Evolutionary conservation across 2,329 filamentous ascomycete species (phyloP), one percentile per base, ranked within the genome.

Genomic region (Exserohilum turcica): DNA sequence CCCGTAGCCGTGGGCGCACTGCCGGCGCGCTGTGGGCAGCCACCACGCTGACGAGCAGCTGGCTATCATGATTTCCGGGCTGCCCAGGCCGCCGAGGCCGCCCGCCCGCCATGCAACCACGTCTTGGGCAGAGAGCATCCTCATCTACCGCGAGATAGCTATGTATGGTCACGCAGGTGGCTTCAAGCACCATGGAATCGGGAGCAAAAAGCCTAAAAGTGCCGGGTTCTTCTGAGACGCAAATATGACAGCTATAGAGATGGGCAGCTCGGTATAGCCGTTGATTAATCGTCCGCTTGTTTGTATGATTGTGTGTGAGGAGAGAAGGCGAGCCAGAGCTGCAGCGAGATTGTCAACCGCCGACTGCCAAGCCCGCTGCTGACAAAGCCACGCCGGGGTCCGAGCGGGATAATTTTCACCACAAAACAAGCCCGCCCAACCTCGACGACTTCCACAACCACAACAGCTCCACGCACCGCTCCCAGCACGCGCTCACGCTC

Each of bases 201-300:
- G 65, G 66, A 64, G 61, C 65, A 67, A 65, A 57, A 68, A 73
- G 70, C 67, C 70, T 72, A 72, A 73, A 68, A 64, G 68, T 67
- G 71, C 70, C 72, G 49, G 50, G 48, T 42, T 63, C 57, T 77
- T 70, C 77, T 65, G 74, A 49, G 71, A 74, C 76, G 73, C 70
- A 76, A 77, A 77, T 77, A 77, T 78, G 76, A 78, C 74, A 74
- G 67, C 74, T 71, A 72, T 67, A 71, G 51, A 68, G 68, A 74
- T 74, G 48, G 63, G 48, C 27, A 52, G 49, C 54, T 59, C 48
- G 59, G 65, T 68, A 64, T 68, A 70, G 72, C 73, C 73, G 74
- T 78, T 78, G 76, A 78, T 78, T 78, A 76, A 75, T 74, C 73
- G 75, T 74, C 68, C 75, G 58, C 54, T 64, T 69, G 37, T 55